Percentiles rank a stretch among this genome's conserved stretches.
Conservation (phyloP, 163 green algal species). For the Trebouxiophyceae sp. region DNA sequence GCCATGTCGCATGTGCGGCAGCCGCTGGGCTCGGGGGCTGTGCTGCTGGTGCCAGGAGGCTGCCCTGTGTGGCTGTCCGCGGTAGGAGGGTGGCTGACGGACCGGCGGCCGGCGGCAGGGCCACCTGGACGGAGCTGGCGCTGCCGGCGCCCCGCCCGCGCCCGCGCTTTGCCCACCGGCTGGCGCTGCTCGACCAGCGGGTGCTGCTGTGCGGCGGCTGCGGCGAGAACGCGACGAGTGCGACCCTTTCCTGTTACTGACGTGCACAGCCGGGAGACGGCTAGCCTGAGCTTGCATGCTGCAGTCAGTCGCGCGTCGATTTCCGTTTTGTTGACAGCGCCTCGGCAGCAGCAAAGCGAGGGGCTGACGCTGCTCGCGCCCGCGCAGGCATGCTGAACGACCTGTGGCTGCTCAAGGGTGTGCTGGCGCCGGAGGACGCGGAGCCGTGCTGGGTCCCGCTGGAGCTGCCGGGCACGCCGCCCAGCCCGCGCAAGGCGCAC, state of each 20-base stretch:
- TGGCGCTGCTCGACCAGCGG: conserved; percentile 15
- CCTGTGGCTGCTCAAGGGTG: conserved; percentile 30
- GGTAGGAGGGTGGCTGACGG: background rate
- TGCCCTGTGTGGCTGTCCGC: background rate
- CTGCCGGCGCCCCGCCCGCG: background rate
- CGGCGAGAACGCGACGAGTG: conserved; percentile 26
- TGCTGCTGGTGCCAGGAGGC: background rate
- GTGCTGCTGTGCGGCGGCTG: conserved; percentile 42
- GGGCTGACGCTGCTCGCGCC: background rate
- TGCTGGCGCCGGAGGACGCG: conserved; percentile 13
- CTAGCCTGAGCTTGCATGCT: background rate
- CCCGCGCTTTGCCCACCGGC: conserved; percentile 28
- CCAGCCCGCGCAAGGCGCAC: conserved; percentile 29
- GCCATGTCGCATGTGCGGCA: too few relatives aligned
- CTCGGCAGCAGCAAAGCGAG: background rate
- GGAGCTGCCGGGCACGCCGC: conserved; percentile 27
- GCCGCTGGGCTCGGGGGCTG: background rate
- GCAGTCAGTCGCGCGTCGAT: background rate
- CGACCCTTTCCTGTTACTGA: background rate
- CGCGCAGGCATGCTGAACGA: conserved; percentile 19
- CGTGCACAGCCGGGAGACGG: background rate
- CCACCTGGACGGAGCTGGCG: conserved; percentile 34
- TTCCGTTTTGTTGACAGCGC: background rate
- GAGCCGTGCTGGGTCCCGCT: conserved; percentile 28
- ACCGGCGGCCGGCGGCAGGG: conserved; percentile 6